phyloP scores from a whole-genome alignment of 805 yeast species.

The Naumovozyma castellii region DNA sequence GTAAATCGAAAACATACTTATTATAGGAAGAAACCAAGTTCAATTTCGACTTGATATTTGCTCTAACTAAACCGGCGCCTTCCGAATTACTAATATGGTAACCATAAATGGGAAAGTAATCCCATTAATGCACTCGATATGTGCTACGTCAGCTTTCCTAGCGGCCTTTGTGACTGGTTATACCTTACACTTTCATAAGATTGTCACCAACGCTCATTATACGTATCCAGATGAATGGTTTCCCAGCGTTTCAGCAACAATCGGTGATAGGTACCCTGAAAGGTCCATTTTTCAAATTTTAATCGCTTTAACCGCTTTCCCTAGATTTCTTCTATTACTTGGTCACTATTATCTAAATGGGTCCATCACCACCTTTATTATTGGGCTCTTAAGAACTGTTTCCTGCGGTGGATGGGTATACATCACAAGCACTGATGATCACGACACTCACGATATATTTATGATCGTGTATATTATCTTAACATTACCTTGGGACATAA shows the following conservation, averaged over 20 bases:
- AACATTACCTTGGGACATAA: conserved; percentile 84
- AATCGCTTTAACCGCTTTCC: conserved; percentile 90
- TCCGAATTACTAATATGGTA: conserved; percentile 13
- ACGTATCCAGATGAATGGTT: conserved; percentile 99
- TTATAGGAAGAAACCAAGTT: no score
- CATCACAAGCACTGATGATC: conserved; percentile 93
- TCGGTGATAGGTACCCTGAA: conserved; percentile 96
- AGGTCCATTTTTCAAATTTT: conserved; percentile 83
- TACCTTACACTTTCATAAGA: conserved; percentile 73
- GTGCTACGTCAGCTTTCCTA: conserved; percentile 65
- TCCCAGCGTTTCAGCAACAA: conserved; percentile 93
- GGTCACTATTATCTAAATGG: conserved; percentile 35
- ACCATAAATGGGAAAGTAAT: conserved; percentile 54
- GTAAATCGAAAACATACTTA: no score
- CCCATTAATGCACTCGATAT: conserved; percentile 62
- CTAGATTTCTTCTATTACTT: conserved; percentile 60
- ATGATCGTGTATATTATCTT: conserved; percentile 85
- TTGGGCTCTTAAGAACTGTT: conserved; percentile 82
- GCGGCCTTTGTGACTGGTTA: conserved; percentile 69
- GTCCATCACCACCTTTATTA: conserved; percentile 18
- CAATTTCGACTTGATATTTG: no score
- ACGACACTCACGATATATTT: conserved; percentile 89
- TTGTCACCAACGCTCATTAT: conserved; percentile 74
- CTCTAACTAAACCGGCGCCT: no score
- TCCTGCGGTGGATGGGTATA: conserved; percentile 99